Conservation (phyloP, 495 filamentous ascomycete genomes). For the Astrothelium macrocarpum region DNA sequence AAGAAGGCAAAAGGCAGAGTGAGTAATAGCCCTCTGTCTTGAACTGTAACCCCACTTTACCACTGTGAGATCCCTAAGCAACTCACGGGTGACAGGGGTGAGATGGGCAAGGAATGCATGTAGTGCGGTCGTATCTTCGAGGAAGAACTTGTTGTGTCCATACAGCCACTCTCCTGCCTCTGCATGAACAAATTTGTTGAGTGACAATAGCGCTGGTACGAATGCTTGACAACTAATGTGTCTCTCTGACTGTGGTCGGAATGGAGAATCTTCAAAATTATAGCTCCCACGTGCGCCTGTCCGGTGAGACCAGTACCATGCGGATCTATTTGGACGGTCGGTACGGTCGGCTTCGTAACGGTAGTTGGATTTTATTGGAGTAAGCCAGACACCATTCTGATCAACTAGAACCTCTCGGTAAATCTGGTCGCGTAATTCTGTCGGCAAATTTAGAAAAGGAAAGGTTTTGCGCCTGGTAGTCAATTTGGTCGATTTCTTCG, state of each 20-base stretch:
- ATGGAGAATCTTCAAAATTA: too few relatives aligned
- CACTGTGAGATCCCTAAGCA: constrained; percentile 20
- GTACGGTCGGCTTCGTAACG: constrained; percentile 21
- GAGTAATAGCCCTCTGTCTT: constrained; percentile 22
- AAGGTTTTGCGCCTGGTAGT: constrained; percentile 21
- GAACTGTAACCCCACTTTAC: constrained; percentile 14
- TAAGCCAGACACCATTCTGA: constrained; percentile 16
- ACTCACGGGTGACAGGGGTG: constrained; percentile 14
- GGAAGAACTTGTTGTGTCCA: constrained; percentile 18
- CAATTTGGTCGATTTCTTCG: constrained; percentile 7
- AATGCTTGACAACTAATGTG: constrained; percentile 8
- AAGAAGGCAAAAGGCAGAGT: constrained; percentile 20
- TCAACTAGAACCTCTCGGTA: constrained; percentile 22
- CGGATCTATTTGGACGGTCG: too few relatives aligned
- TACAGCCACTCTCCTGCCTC: constrained; percentile 27
- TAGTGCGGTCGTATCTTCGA: constrained; percentile 24
- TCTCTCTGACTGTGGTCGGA: too few relatives aligned
- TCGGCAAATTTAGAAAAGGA: constrained; percentile 23
- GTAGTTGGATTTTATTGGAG: constrained; percentile 15
- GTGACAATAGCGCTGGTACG: constrained; percentile 21
- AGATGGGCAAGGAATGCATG: constrained; percentile 25
- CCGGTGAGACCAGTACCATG: too few relatives aligned
- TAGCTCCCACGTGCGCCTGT: too few relatives aligned
- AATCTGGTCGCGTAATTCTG: constrained; percentile 25
- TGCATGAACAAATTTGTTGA: constrained; percentile 23